Percentiles rank a stretch among this genome's conserved stretches.
Conservation (phyloP, 2,329 filamentous ascomycete species). For the Dendrostoma leiphaemia region DNA sequence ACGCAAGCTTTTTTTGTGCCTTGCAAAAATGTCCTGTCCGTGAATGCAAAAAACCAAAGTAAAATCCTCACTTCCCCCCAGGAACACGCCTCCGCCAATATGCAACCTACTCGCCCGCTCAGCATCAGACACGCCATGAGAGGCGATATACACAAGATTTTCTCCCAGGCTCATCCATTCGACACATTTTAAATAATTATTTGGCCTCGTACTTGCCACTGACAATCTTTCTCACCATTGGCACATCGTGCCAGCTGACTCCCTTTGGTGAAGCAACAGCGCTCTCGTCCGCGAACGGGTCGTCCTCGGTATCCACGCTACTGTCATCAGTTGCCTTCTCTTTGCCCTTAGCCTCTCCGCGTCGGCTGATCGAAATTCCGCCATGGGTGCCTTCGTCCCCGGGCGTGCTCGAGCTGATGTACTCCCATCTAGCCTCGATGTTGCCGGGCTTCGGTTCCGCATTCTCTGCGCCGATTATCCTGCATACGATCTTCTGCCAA, state of each 20-base stretch:
- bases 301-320: constrained; percentile 42
- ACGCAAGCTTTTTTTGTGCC: background rate
- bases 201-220: constrained; percentile 73
- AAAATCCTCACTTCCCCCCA: background rate
- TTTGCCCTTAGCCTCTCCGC: constrained; percentile 50
- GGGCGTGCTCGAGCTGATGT: constrained; percentile 28
- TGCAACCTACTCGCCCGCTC: background rate
- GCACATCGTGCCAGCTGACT: constrained; percentile 64
- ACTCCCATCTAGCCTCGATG: constrained; percentile 82
- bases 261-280: constrained; percentile 26
- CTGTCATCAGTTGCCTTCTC: constrained; percentile 44
- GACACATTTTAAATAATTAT: too few relatives aligned
- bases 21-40: background rate
- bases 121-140: background rate
- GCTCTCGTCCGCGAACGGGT: constrained; percentile 69
- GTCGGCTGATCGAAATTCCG: constrained; percentile 63
- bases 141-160: background rate
- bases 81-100: background rate
- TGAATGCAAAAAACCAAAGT: background rate
- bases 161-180: background rate
- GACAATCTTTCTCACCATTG: constrained; percentile 64
- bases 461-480: constrained; percentile 71
- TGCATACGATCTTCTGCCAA: constrained; percentile 76
- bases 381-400: constrained; percentile 43
- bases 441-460: constrained; percentile 69